Percentiles rank a stretch among this genome's conserved stretches.
Conservation (phyloP, 345 rosid genomes). For the Toxicodendron radicans region DNA sequence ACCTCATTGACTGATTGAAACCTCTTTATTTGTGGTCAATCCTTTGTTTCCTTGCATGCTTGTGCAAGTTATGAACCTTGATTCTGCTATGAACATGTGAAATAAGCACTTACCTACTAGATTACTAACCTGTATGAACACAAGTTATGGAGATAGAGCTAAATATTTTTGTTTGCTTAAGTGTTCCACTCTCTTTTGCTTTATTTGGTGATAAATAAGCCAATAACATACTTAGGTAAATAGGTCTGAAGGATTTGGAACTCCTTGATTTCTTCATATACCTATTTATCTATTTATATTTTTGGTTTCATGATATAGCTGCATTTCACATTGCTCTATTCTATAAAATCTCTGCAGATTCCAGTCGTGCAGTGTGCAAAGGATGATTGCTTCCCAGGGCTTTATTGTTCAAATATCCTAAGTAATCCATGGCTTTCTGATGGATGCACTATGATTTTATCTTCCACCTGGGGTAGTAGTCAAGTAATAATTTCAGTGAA, state of each 20-base stretch:
- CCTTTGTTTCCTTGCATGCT: background rate
- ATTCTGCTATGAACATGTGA: background rate
- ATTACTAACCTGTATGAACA: background rate
- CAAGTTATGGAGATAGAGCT: background rate
- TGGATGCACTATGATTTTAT: constrained; percentile 69
- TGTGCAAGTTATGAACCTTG: constrained; percentile 5
- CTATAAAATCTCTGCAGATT: constrained; percentile 48
- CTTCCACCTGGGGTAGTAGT: constrained; percentile 73
- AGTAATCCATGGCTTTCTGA: constrained; percentile 88
- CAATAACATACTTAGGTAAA: background rate
- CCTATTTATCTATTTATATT: background rate
- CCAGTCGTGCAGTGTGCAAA: constrained; percentile 65
- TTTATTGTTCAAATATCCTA: constrained; percentile 53
- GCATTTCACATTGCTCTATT: constrained; percentile 6
- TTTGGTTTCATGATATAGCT: background rate
- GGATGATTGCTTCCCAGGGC: constrained; percentile 85
- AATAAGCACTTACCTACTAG: background rate
- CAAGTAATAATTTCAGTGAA: constrained; percentile 72
- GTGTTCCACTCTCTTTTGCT: background rate
- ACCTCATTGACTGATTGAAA: background rate
- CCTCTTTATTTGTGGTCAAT: background rate
- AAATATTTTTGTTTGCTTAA: background rate
- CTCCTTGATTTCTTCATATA: background rate
- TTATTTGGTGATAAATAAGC: background rate
- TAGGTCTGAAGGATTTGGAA: constrained; percentile 1